Evolutionary conservation across 2,329 filamentous ascomycete genomes (phyloP), one percentile per base, ranked within the genome.

Genomic region (Akanthomyces uredinophilus): DNA sequence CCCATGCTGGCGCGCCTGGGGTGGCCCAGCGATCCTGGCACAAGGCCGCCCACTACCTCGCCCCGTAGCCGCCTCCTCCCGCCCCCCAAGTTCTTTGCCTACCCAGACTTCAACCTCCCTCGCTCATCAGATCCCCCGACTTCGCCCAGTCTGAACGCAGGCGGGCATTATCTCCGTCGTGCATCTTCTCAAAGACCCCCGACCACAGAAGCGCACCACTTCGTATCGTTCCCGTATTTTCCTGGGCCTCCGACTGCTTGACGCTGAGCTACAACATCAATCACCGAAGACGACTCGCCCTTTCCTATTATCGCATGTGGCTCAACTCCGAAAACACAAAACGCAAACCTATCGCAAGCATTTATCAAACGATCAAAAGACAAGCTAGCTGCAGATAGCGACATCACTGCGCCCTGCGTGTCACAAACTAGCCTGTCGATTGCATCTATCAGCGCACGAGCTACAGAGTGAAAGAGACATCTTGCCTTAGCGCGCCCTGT

Each of bases 61-160:
- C 49, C 58, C 49, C 58, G 20, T 43, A 57, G 29, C 51, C 53
- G 60, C 60, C 60, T 54, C 60, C 60, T 46, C 60, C 51, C 44
- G 41, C 60, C 60, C 53, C 53, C 60, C 50, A 54, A 57, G 46
- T 52, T 44, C 52, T 27, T 47, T 58, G 22, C 27, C 27, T 10
- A 35, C 47, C 41, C 41, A 39, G 35, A 46, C 60, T 62, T 62
- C 60, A 62, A 57, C 37, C 60, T 57, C 52, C 60, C 60, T 62
- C 53, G 43, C 20, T 62, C 53, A 29, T 46, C 60, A 39, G 24
- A 13, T 37, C 53, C 16, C 29, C 16, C 50, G 49, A 54, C 58
- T 24, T 53, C 41, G 39, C 20, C 41, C 50, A 47, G 32, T 49
- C 6, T 20, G 32, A 58, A 50, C 55, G 44, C 32, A 39, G 20